These are phyloP conservation scores for Pulveroboletus frians DNA, from an alignment of 768 basidiomycete species.

Conservation along the genomic window DNA sequence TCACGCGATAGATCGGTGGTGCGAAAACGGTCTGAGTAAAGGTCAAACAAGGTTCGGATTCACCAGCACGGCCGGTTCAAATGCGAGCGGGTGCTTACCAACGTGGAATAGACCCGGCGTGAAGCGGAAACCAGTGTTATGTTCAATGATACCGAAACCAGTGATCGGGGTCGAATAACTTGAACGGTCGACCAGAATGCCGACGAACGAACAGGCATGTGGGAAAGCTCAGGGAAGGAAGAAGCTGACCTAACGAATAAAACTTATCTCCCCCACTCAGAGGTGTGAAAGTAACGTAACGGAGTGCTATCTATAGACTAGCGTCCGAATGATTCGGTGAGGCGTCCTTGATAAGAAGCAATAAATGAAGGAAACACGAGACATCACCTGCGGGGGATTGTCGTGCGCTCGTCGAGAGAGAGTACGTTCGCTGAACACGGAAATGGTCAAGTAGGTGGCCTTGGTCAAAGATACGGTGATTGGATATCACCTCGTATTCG, in stretches of 20 bases:
- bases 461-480: background rate
- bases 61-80: background rate
- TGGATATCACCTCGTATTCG: background rate
- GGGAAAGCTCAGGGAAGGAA: conserved; percentile 5
- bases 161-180: background rate
- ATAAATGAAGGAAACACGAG: background rate
- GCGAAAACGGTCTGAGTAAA: background rate
- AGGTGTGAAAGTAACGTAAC: conserved; percentile 16
- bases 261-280: conserved; percentile 6
- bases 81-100: background rate
- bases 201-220: background rate
- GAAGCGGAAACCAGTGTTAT: background rate
- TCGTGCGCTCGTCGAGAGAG: background rate
- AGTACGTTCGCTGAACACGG: conserved; percentile 4
- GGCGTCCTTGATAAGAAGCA: conserved; percentile 3
- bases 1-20: background rate
- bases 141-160: background rate
- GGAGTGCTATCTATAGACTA: background rate
- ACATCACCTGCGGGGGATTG: conserved; percentile 7
- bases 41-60: background rate
- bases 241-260: background rate
- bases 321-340: background rate
- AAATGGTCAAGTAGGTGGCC: conserved; percentile 7
- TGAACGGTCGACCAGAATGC: background rate
- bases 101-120: background rate